Base-by-base conservation (phyloP, 345 rosid species). In the Pistacia integerrima region DNA sequence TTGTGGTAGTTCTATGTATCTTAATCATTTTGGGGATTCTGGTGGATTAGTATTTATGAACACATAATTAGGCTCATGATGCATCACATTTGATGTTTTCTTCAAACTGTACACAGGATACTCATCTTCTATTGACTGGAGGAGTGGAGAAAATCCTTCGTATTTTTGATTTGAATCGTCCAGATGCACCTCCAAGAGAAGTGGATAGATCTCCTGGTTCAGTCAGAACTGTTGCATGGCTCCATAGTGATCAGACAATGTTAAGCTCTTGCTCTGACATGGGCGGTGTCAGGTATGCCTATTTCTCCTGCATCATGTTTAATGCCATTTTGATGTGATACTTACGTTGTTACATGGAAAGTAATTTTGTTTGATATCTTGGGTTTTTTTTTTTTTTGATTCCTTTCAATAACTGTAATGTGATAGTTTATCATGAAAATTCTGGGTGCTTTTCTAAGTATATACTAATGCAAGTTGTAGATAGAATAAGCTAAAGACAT, bases 231-330 rank as follows among this genome's bases (percentile, higher is more conserved):
- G 85, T 84, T 77, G 83, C 85, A 12, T 84, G 87, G 85, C 85
- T 84, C 60, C 87, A 82, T 55, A 84, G 83, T 49, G 87, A 84
- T 51, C 87, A 84, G 78, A 82, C 87, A 71, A 79, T 84, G 56
- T 71, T 84, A 72, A 82, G 87, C 76, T 79, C 87, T 65, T 82
- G 81, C 51, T 70, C 85, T 77, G 87, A 84, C 59, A 79, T 82
- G 46, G 87, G 87, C 6, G 87, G 87, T 38, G 85, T 84, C 76
- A 84, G 87, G 87, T 84, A 77, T 72, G 69, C n/a, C 17, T n/a
- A 18, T 74, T 61, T 52, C 48, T 33, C 54, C 14, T 8, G 25
- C 75, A 54, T 10, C 61, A 54, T 22, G 64, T 25, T 72, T 13
- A 65, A 36, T 22, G 28, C 28, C 33, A 55, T 25, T 33, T 4